A percentile compares a stretch with the other conserved stretches of the same genome.
Conservation (phyloP, 116 monocot species). For the Papilionanthe hybrid region DNA sequence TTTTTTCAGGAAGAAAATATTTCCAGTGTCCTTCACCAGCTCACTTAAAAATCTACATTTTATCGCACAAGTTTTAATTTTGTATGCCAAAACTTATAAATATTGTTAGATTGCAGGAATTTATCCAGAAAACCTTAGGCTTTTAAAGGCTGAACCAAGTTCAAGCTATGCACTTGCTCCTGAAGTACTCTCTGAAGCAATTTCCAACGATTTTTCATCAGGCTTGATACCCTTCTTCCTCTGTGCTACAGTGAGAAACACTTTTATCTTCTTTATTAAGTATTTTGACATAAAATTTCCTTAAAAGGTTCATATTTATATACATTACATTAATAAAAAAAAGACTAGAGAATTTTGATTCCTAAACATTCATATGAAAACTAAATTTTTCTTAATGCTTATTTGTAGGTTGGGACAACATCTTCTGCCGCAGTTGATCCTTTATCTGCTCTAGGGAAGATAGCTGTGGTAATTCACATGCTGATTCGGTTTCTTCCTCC, state of each 20-base stretch:
- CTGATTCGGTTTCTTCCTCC: not conserved
- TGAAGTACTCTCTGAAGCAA: conserved; percentile 34
- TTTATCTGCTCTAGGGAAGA: conserved; percentile 53
- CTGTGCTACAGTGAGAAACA: conserved; percentile 74
- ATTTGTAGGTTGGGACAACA: conserved; percentile 78
- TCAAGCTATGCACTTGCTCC: conserved; percentile 53
- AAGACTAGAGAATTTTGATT: not conserved
- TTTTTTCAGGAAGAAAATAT: not conserved
- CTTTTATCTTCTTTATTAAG: not conserved
- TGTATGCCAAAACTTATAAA: not conserved
- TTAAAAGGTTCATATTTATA: not conserved
- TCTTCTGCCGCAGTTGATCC: conserved; percentile 87
- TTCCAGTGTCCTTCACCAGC: not conserved
- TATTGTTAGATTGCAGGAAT: conserved; percentile 84
- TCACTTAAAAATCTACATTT: not conserved
- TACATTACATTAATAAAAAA: not conserved
- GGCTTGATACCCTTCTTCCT: conserved; percentile 82
- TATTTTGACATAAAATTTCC: not conserved
- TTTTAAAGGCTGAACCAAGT: conserved; percentile 43
- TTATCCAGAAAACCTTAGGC: conserved; percentile 56
- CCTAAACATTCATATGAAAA: not conserved
- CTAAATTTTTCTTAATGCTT: too few relatives aligned
- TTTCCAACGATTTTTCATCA: conserved; percentile 42
- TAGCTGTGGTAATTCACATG: conserved; percentile 44
- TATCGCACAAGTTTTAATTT: not conserved